A percentile compares a stretch with the other conserved stretches of the same genome.
These are phyloP conservation scores for Paracoccidioides lutzii DNA, from an alignment of 2,329 filamentous ascomycete genomes.

Conservation along the genomic window DNA sequence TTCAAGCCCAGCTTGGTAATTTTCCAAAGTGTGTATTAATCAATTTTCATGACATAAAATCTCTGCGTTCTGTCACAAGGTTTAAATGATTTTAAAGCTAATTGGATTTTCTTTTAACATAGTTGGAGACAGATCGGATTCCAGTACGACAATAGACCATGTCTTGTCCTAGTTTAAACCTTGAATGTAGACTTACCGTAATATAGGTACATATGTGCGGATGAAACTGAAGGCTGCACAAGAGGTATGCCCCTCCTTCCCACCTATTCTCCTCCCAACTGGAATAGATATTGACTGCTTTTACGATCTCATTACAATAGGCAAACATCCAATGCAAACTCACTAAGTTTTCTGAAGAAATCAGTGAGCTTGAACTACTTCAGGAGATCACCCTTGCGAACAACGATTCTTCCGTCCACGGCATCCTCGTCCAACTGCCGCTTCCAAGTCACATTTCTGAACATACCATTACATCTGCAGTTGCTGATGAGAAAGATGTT, in stretches of 20 bases:
- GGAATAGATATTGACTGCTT: background rate
- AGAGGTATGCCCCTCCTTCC: conserved; percentile 46
- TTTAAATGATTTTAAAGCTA: background rate
- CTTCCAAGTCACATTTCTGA: conserved; percentile 83
- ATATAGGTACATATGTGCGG: conserved; percentile 83
- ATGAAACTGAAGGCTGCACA: conserved; percentile 98
- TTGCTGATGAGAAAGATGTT: conserved; percentile 90
- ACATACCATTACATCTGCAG: conserved; percentile 77
- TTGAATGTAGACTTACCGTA: conserved; percentile 14
- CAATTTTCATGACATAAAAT: background rate
- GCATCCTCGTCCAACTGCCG: conserved; percentile 86
- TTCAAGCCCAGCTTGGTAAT: conserved; percentile 88
- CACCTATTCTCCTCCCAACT: conserved; percentile 10
- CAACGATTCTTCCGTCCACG: conserved; percentile 73
- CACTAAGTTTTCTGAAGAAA: conserved; percentile 67
- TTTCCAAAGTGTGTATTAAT: conserved; percentile 59
- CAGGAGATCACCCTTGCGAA: conserved; percentile 71
- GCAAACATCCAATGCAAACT: conserved; percentile 83
- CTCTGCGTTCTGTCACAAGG: background rate
- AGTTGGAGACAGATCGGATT: conserved; percentile 91
- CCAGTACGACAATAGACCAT: conserved; percentile 46
- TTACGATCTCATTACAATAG: conserved; percentile 31
- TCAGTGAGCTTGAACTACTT: conserved; percentile 74
- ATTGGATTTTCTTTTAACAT: conserved; percentile 8
- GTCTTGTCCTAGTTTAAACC: conserved; percentile 8